Evolutionary conservation across 2,329 filamentous ascomycete species (phyloP), one percentile per base, ranked within the genome.

Genomic region (Fusarium brachygibbosum): DNA sequence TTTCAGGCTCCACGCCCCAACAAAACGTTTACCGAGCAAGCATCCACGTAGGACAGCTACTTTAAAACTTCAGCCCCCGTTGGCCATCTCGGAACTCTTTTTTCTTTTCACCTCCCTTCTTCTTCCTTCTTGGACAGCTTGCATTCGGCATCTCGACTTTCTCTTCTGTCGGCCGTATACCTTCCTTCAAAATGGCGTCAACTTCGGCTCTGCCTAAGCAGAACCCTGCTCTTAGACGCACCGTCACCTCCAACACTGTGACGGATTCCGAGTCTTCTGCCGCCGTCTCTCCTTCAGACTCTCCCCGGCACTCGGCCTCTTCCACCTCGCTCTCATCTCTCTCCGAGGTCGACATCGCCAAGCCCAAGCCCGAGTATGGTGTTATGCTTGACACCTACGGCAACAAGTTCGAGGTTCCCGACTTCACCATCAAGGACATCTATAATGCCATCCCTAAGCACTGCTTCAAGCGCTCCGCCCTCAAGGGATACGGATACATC

Each of bases 371-470:
- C 44, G 69, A 72, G 72, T 90, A 87, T 73, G 88, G 88, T 75
- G 88, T 90, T 79, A 88, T 99, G 73, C 76, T 96, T 70, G 94
- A 99, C 83, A 95, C 93, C 14, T 96, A 97, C 80, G 96, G 96
- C 82, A 97, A 98, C 82, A 88, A 94, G 77, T 99, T 99, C 85
- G 86, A 93, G 81, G 87, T 97, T 59, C 96, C 96, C 73, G 91
- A 98, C 82, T 99, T 92, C 85, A 97, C 94, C 78, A 97, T 99
- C 87, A 97, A 97, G 86, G 89, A 99, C 79, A 95, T 99, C 79
- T 91, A 93, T 77, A 92, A 97, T 83, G 96, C 96, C 79, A 99
- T 99, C 74, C 96, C 96, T 70, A 93, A 94, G 82, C 96, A 98
- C 87, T 99, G 96, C 88, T 98, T 92, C 81, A 87, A 98, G 85